Percentiles rank a stretch among this genome's conserved stretches.
These are phyloP conservation scores for Penicillium sp. DNA, from an alignment of 2,329 filamentous ascomycete genomes.

Conservation along the genomic window DNA sequence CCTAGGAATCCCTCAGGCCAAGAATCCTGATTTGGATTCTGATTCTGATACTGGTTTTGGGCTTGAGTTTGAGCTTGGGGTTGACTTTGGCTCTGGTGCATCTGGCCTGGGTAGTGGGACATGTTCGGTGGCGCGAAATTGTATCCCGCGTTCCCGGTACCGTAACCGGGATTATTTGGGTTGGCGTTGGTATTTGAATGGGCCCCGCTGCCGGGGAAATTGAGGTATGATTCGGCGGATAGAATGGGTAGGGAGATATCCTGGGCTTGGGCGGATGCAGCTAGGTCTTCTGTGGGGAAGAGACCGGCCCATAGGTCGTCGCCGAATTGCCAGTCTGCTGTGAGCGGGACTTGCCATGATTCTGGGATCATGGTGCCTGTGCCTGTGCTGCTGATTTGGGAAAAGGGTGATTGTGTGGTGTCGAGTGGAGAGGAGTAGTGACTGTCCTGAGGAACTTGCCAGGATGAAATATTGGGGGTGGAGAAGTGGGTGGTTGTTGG, in stretches of 20 bases:
- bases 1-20: constrained; percentile 19
- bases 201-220: constrained; percentile 1
- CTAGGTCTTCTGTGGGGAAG: constrained; percentile 14
- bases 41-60: constrained; percentile 1
- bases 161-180: background rate
- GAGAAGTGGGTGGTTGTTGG: background rate
- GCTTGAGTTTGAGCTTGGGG: too few species aligned
- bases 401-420: constrained; percentile 22
- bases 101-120: background rate
- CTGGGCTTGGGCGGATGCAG: constrained; percentile 6
- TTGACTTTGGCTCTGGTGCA: too few species aligned
- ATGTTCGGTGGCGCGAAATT: background rate
- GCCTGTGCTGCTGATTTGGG: constrained; percentile 18
- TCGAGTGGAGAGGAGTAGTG: constrained; percentile 6
- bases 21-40: constrained; percentile 1
- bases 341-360: constrained; percentile 86
- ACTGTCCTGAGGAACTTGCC: constrained; percentile 10
- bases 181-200: background rate
- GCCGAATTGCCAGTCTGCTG: constrained; percentile 68
- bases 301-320: constrained; percentile 24
- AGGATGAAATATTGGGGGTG: constrained; percentile 5
- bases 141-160: constrained; percentile 1
- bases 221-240: constrained; percentile 17
- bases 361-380: constrained; percentile 44
- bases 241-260: constrained; percentile 13